Percentiles rank a stretch among this genome's conserved stretches.
These are phyloP conservation scores for Daldinia bambusicola DNA, from an alignment of 495 filamentous ascomycete genomes.

Conservation along the genomic window DNA sequence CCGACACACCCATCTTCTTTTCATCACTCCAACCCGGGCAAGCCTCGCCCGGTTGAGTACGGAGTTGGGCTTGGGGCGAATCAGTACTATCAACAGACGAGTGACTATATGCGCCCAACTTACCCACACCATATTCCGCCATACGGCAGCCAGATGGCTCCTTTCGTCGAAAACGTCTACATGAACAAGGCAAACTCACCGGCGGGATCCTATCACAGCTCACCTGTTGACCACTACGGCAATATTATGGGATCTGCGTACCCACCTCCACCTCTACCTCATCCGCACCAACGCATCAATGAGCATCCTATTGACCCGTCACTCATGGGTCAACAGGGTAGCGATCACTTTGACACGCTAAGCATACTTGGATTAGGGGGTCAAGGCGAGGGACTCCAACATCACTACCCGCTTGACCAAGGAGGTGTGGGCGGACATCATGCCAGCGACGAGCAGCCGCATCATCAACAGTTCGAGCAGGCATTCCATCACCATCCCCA, in stretches of 20 bases:
- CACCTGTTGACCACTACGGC: slow-evolving; percentile 45
- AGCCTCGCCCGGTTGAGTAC: slow-evolving; percentile 66
- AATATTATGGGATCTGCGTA: slow-evolving; percentile 40
- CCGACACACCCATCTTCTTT: slow-evolving; percentile 64
- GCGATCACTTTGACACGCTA: slow-evolving; percentile 25
- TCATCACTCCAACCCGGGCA: slow-evolving; percentile 69
- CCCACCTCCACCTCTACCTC: slow-evolving; percentile 38
- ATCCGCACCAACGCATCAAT: slow-evolving; percentile 23
- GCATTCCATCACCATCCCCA: neutral
- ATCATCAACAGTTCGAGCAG: neutral
- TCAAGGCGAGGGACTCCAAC: slow-evolving; percentile 20
- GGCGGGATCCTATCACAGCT: slow-evolving; percentile 50
- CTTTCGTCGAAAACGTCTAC: slow-evolving; percentile 55
- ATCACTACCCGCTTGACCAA: slow-evolving; percentile 30
- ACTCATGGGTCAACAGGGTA: slow-evolving; percentile 26
- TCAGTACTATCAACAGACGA: slow-evolving; percentile 70
- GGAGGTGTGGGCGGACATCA: slow-evolving; percentile 18
- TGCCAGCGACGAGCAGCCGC: slow-evolving; percentile 20
- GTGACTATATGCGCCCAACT: slow-evolving; percentile 34
- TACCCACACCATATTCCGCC: slow-evolving; percentile 35
- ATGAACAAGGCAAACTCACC: slow-evolving; percentile 52
- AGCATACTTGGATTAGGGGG: slow-evolving; percentile 27
- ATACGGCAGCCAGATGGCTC: slow-evolving; percentile 14
- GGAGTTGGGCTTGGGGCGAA: slow-evolving; percentile 60
- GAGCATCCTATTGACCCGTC: slow-evolving; percentile 42